Percentiles rank a stretch among this genome's conserved stretches.
Conservation (phyloP, 805 yeast genomes). For the Ascoidea tarda region DNA sequence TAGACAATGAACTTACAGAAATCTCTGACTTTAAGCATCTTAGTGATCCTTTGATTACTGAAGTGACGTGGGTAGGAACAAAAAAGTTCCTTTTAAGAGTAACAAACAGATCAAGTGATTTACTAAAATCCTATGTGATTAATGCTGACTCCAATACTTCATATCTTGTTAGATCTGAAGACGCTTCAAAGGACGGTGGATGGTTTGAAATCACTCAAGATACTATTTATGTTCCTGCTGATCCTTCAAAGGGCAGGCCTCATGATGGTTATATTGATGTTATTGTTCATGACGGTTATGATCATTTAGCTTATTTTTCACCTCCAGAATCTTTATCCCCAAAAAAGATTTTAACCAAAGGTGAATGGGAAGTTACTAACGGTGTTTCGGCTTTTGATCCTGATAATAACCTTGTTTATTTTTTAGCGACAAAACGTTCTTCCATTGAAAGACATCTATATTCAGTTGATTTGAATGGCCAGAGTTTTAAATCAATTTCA, state of each 20-base stretch:
- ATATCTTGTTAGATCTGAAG: conserved; percentile 31
- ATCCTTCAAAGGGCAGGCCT: conserved; percentile 24
- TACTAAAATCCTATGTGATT: conserved; percentile 40
- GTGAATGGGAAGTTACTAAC: conserved; percentile 83
- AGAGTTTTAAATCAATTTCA: conserved; percentile 28
- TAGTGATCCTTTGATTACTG: conserved; percentile 43
- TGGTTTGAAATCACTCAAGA: conserved; percentile 74
- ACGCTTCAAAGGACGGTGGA: conserved; percentile 30
- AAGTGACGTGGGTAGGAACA: conserved; percentile 57
- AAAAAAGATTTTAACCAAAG: conserved; percentile 42
- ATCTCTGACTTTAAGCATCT: conserved; percentile 24
- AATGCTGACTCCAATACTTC: conserved; percentile 26
- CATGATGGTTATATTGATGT: conserved; percentile 75
- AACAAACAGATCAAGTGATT: conserved; percentile 54
- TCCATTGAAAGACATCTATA: conserved; percentile 79
- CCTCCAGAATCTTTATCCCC: conserved; percentile 51
- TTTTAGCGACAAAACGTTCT: conserved; percentile 59
- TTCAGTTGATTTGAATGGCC: conserved; percentile 41
- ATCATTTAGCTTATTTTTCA: conserved; percentile 74
- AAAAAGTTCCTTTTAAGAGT: conserved; percentile 36
- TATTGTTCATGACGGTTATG: conserved; percentile 42
- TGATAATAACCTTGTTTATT: conserved; percentile 35
- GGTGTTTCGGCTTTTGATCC: conserved; percentile 54
- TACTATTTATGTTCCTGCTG: conserved; percentile 42
- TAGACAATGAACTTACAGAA: conserved; percentile 19